Evolutionary conservation across 768 basidiomycete species (phyloP).

Genomic region (Auriscalpium microsporum): DNA sequence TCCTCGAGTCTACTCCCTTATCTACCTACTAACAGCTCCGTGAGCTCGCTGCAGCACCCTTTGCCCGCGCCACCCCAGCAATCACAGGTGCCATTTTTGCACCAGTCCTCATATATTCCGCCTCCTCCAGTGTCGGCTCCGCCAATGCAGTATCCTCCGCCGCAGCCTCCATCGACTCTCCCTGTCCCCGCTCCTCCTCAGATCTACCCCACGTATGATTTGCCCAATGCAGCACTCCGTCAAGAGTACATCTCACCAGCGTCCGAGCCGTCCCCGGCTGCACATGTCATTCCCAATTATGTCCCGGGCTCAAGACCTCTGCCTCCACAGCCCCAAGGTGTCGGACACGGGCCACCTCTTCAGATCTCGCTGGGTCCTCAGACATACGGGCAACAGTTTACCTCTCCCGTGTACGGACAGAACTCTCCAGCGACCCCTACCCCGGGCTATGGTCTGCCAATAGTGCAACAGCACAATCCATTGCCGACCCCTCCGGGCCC

Average conservation of each 20-base stretch:
- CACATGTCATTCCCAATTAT: conserved; percentile 6
- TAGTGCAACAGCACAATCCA: conserved; percentile 6
- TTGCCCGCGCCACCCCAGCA: conserved; percentile 2
- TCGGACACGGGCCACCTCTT: conserved; percentile 1
- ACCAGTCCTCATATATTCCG: conserved; percentile 7
- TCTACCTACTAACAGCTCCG: background rate
- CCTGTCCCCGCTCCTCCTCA: conserved; percentile 23
- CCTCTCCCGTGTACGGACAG: background rate
- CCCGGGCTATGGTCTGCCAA: background rate
- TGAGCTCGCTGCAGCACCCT: background rate
- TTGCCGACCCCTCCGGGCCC: conserved; percentile 15
- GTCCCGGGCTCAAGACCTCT: conserved; percentile 14
- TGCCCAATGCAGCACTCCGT: background rate
- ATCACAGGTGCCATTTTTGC: background rate
- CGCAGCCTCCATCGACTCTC: conserved; percentile 18
- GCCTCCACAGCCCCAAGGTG: conserved; percentile 11
- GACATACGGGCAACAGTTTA: conserved; percentile 3
- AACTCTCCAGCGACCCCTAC: background rate
- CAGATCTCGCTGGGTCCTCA: background rate
- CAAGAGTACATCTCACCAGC: background rate
- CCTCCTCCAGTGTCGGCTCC: conserved; percentile 13
- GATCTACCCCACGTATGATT: background rate
- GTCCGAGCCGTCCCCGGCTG: background rate
- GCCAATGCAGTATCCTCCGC: conserved; percentile 16
- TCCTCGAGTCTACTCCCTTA: conserved; percentile 11